Percentiles rank a stretch among this genome's conserved stretches.
Evolutionary conservation across 2,329 filamentous ascomycete species (phyloP).

Genomic region (Bipolaris cookei): DNA sequence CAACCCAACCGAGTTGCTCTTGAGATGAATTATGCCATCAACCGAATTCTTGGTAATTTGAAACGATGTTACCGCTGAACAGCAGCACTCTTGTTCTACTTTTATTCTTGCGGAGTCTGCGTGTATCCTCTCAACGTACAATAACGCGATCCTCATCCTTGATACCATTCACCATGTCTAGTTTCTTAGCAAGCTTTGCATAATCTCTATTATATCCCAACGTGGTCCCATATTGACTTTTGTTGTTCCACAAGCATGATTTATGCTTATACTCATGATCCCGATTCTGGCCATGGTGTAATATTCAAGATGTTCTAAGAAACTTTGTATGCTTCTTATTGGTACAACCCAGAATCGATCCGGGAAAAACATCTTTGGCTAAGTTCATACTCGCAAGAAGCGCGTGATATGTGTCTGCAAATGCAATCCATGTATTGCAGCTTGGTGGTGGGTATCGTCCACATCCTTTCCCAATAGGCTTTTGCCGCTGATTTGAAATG

Average conservation of each 20-base stretch:
- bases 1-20: conserved; percentile 39
- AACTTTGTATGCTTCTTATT: conserved; percentile 51
- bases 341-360: conserved; percentile 58
- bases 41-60: conserved; percentile 23
- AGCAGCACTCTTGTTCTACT: conserved; percentile 35
- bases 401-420: conserved; percentile 51
- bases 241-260: conserved; percentile 17
- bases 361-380: conserved; percentile 56
- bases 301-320: conserved; percentile 49
- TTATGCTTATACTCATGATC: conserved; percentile 38
- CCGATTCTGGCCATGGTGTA: conserved; percentile 53
- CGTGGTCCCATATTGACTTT: conserved; percentile 52
- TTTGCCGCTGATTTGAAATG: conserved; percentile 49
- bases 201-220: conserved; percentile 49
- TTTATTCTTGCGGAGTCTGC: conserved; percentile 48
- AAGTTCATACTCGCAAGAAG: conserved; percentile 58
- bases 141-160: conserved; percentile 59
- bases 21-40: conserved; percentile 31
- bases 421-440: conserved; percentile 58
- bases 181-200: conserved; percentile 52
- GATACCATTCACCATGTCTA: conserved; percentile 56
- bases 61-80: conserved; percentile 32
- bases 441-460: conserved; percentile 59
- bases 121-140: conserved; percentile 56
- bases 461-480: conserved; percentile 52